Evolutionary conservation across 768 basidiomycete genomes (phyloP), one percentile per base, ranked within the genome.

Genomic region (Mycena rebaudengoi): DNA sequence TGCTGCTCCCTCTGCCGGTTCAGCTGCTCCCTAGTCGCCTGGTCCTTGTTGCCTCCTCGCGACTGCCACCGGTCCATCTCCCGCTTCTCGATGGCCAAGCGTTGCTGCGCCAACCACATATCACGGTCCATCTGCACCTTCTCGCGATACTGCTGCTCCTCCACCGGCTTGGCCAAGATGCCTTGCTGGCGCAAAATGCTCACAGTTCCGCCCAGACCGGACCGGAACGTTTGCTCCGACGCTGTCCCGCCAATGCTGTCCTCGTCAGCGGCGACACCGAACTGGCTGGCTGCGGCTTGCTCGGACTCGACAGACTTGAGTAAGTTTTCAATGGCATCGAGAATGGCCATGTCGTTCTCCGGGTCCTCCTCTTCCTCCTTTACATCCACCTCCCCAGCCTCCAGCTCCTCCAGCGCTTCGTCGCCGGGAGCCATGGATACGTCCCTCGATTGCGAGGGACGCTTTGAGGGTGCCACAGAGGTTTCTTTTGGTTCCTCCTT

Each of bases 1-100:
- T 95, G 91, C 74, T 96, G 92, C 71, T 99, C 97, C 23, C 97
- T 88, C 62, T 90, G 75, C 59, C 94, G 87, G 72, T 98, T 98
- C 79, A 98, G 95, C 74, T 95, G 95, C 77, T 99, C 98, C 54
- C 97, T 86, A 66, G 92, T 91, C 20, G 94, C 91, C 76, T 99
- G 97, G 73, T 98, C 97, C 77, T 91, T 96, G 72, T 88, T 90
- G 41, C 82, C 84, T 7, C 96, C 95, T 40, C 95, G 87, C 4
- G 90, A 81, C 70, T 90, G 89, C 65, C 92, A 76, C 40, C 84
- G 84, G 60, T 98, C 96, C 54, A 91, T 70, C 69, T 98, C 97
- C 21, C 95, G 87, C 69, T 92, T 88, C 13, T 91, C 86, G 49
- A 91, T 80, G 59, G 89, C 84, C 33, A 84, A 84, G 41, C 96